Conservation (phyloP, 164 flowering plant species). For the Annona squamosa region DNA sequence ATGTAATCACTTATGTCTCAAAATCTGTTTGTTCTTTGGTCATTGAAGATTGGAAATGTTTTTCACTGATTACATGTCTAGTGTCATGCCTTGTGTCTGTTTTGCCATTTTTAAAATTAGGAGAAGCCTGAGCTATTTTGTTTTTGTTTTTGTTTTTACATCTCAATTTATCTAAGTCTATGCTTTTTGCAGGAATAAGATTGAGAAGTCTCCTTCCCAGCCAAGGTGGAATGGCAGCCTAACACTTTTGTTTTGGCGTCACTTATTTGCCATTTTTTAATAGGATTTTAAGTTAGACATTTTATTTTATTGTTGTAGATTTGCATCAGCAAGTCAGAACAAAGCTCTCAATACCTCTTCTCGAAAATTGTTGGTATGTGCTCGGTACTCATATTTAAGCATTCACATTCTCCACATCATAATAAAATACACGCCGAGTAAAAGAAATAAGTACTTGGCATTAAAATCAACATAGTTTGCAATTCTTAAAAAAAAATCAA, state of each 20-base stretch:
- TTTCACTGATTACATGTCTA: not conserved
- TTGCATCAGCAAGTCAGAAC: slow-evolving; percentile 23
- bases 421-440: no score
- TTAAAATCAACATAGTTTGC: no score
- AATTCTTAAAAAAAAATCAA: no score
- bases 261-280: not conserved
- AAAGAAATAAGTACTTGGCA: no score
- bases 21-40: not conserved
- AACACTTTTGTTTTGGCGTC: not conserved
- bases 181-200: not conserved
- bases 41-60: not conserved
- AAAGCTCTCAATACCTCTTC: slow-evolving; percentile 19
- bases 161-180: not conserved
- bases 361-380: slow-evolving; percentile 17
- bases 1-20: not conserved
- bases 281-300: not conserved
- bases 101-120: no score
- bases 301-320: slow-evolving; percentile 19
- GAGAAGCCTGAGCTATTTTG: no score
- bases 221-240: slow-evolving; percentile 1
- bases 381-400: no score
- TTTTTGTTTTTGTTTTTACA: not conserved
- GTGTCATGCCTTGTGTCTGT: not conserved
- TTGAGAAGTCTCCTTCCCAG: slow-evolving; percentile 1
- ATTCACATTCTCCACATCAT: no score